A percentile compares a stretch with the other conserved stretches of the same genome.
phyloP scores from a whole-genome alignment of 129 eudicot genomes.

The Helichrysum umbraculigerum region DNA sequence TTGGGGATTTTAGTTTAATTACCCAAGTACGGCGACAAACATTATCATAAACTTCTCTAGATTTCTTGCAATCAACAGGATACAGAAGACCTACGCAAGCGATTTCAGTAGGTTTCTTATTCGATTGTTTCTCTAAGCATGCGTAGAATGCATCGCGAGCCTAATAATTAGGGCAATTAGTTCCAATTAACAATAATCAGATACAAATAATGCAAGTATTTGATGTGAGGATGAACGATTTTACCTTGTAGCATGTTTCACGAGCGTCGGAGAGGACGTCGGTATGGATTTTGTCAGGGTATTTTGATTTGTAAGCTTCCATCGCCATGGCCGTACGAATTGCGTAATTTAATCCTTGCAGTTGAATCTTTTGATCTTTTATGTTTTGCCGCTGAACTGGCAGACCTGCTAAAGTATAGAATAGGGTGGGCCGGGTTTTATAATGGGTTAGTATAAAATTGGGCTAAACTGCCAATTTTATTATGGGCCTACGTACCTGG shows the following conservation, averaged over 20 bases:
- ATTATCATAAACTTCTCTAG: conserved; percentile 56
- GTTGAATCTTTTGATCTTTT: background rate
- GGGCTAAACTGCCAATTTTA: background rate
- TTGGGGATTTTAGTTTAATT: conserved; percentile 5
- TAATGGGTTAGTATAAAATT: no score
- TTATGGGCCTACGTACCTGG: background rate
- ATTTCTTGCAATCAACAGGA: conserved; percentile 74
- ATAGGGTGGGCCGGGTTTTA: no score
- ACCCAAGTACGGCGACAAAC: conserved; percentile 90
- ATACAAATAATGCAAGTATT: background rate
- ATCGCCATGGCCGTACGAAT: conserved; percentile 34
- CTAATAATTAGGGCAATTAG: conserved; percentile 26
- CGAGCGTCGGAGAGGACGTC: conserved; percentile 71
- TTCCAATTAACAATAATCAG: background rate
- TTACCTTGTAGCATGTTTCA: conserved; percentile 70
- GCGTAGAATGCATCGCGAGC: conserved; percentile 90
- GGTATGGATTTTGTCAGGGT: conserved; percentile 40
- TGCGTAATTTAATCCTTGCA: background rate
- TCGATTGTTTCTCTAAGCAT: conserved; percentile 67
- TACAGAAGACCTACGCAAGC: conserved; percentile 86
- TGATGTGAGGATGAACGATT: background rate
- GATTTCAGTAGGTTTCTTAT: conserved; percentile 75
- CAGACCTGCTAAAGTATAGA: no score
- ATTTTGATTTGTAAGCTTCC: conserved; percentile 59
- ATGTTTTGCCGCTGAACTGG: no score